Percentiles rank a stretch among this genome's conserved stretches.
phyloP scores from a whole-genome alignment of 2,329 filamentous ascomycete species.

The Dothideomycetes sp. region DNA sequence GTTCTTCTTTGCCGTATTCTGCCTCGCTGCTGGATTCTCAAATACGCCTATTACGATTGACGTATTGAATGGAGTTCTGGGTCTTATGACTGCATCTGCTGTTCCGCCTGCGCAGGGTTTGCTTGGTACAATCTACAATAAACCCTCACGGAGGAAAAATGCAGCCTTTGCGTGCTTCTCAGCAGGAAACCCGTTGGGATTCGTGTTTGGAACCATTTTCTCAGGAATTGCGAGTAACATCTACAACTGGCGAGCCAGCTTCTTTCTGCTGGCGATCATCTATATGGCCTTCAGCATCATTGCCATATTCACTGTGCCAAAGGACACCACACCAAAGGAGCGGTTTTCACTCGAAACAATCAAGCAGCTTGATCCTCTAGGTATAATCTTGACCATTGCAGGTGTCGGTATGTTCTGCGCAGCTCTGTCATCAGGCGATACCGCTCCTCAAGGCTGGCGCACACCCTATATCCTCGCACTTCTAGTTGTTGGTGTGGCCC shows the following conservation, averaged over 20 bases:
- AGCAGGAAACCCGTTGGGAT: conserved; percentile 49
- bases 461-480: conserved; percentile 54
- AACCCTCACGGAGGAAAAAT: conserved; percentile 54
- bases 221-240: conserved; percentile 53
- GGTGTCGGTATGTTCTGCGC: conserved; percentile 58
- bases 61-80: conserved; percentile 54
- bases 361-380: conserved; percentile 52
- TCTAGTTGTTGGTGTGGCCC: conserved; percentile 48
- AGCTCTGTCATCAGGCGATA: conserved; percentile 45
- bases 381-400: conserved; percentile 51
- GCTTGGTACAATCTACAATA: conserved; percentile 54
- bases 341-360: conserved; percentile 39
- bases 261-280: conserved; percentile 54
- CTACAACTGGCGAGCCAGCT: conserved; percentile 55
- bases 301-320: conserved; percentile 54
- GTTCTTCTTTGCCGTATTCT: conserved; percentile 48
- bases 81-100: conserved; percentile 54
- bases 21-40: conserved; percentile 51
- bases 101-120: conserved; percentile 57
- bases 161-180: conserved; percentile 55
- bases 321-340: conserved; percentile 40
- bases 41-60: conserved; percentile 51
- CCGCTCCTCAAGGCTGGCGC: conserved; percentile 54
- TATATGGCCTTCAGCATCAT: conserved; percentile 51
- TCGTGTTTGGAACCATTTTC: conserved; percentile 50